phyloP scores from a whole-genome alignment of 2,329 filamentous ascomycete species.

The Penicillium sp. region DNA sequence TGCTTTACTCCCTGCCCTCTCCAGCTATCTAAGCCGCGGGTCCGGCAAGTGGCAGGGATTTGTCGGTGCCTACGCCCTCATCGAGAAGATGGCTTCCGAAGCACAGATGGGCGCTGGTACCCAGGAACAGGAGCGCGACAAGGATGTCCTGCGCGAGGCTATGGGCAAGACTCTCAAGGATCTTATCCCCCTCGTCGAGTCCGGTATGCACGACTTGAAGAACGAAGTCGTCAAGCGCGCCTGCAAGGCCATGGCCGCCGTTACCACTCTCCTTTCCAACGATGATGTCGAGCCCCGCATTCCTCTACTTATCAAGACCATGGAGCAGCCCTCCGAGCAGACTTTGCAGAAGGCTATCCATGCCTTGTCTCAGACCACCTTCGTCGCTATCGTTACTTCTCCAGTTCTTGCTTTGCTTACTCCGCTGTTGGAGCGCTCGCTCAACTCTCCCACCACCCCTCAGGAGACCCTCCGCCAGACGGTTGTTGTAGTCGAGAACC shows the following conservation, averaged over 20 bases:
- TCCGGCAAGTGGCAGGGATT: slow-evolving; percentile 98
- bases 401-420: slow-evolving; percentile 94
- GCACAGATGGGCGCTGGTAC: slow-evolving; percentile 83
- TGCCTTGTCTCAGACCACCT: slow-evolving; percentile 96
- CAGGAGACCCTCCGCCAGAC: slow-evolving; percentile 96
- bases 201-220: slow-evolving; percentile 97
- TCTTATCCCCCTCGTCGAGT: slow-evolving; percentile 88
- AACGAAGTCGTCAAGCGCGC: slow-evolving; percentile 81
- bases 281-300: slow-evolving; percentile 94
- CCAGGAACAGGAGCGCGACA: slow-evolving; percentile 82
- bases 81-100: slow-evolving; percentile 95
- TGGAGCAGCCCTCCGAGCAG: slow-evolving; percentile 90
- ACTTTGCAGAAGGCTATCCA: slow-evolving; percentile 95
- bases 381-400: slow-evolving; percentile 93
- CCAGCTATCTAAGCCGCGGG: slow-evolving; percentile 76
- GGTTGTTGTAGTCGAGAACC: slow-evolving; percentile 94
- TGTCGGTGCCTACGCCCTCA: slow-evolving; percentile 79
- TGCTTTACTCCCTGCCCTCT: slow-evolving; percentile 78
- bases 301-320: slow-evolving; percentile 88
- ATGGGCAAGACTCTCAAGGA: slow-evolving; percentile 81
- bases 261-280: slow-evolving; percentile 90
- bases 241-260: slow-evolving; percentile 86
- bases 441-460: slow-evolving; percentile 87
- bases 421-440: slow-evolving; percentile 87
- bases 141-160: slow-evolving; percentile 85